Evolutionary conservation across 2,329 filamentous ascomycete genomes (phyloP).

Genomic region (Trichoderma sp.): DNA sequence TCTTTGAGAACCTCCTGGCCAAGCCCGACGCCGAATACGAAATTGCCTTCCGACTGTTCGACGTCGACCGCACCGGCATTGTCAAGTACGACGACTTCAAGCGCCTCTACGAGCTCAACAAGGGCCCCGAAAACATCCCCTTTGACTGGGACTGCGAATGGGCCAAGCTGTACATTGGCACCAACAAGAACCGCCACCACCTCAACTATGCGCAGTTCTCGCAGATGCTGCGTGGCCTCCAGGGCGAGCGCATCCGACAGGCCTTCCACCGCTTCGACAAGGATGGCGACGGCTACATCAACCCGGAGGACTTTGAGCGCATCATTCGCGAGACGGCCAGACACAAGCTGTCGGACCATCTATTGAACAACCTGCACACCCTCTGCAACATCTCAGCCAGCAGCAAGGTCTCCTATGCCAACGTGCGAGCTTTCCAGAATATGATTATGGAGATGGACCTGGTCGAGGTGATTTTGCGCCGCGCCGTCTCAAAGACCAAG

Average conservation of each 20-base stretch:
- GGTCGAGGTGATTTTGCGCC: constrained; percentile 87
- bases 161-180: constrained; percentile 90
- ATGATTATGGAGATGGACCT: constrained; percentile 97
- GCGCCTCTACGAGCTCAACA: constrained; percentile 81
- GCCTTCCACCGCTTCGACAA: constrained; percentile 91
- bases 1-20: constrained; percentile 87
- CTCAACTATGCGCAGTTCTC: constrained; percentile 96
- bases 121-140: constrained; percentile 77
- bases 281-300: constrained; percentile 90
- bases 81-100: constrained; percentile 91
- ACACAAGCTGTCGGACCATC: constrained; percentile 96
- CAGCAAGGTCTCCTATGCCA: constrained; percentile 95
- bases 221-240: constrained; percentile 93
- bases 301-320: constrained; percentile 91
- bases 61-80: constrained; percentile 75
- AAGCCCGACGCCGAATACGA: constrained; percentile 99
- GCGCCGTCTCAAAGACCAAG: constrained; percentile 74
- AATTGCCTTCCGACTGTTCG: constrained; percentile 96
- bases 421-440: constrained; percentile 96
- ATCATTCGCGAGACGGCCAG: constrained; percentile 91
- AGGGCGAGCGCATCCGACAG: constrained; percentile 93
- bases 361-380: constrained; percentile 84
- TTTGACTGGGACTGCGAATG: constrained; percentile 98
- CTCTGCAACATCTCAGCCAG: constrained; percentile 91
- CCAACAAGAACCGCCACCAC: constrained; percentile 80